Base-by-base conservation (phyloP, 768 basidiomycete species). In the Sarcomyxa edulis region DNA sequence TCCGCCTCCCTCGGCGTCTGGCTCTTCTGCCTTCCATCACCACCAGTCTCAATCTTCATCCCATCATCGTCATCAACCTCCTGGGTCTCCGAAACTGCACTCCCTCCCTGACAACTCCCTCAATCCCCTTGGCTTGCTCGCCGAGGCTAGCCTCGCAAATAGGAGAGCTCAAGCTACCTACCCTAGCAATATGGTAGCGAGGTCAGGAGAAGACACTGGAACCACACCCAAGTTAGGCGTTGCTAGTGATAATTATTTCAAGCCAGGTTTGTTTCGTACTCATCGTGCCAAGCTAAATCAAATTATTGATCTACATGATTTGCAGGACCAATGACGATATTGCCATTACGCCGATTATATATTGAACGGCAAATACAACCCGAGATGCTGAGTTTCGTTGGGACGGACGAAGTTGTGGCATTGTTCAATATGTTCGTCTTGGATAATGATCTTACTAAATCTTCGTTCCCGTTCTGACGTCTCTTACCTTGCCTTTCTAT, bases 281-380 rank as follows among this genome's bases (percentile, higher is more conserved):
- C 35, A 32, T n/a, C 28, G 10, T 21, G 19, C 35, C 29, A 10
- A 5, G 31, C 29, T 37, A 3, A 16, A 37, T 25, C 33, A 15
- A 26, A 20, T 7, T 33, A 12, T 14, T 25, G 32, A 43, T 31
- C 50, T 35, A 26, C 34, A 24, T 31, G 15, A n/a, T n/a, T n/a
- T n/a, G 20, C 40, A 88, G 87, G 89, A 18, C 90, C 90, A 0
- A 91, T 93, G 78, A 87, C 85, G 4, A 88, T 91, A 31, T 56
- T 93, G 29, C 91, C 91, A 0, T 70, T 93, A 29, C 77, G 88
- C 21, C 69, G 87, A 36, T 59, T 92, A 42, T 87, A 80, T 56
- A 94, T 94, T 37, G 88, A 93, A 59, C 77, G 88, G 16, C 86
- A 93, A 56, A 64, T 93, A 21, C 91, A 93, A 50, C 94, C 94